Percentiles rank a stretch among this genome's conserved stretches.
Conservation (phyloP, 2,329 filamentous ascomycete genomes). For the Fusarium domesticum region DNA sequence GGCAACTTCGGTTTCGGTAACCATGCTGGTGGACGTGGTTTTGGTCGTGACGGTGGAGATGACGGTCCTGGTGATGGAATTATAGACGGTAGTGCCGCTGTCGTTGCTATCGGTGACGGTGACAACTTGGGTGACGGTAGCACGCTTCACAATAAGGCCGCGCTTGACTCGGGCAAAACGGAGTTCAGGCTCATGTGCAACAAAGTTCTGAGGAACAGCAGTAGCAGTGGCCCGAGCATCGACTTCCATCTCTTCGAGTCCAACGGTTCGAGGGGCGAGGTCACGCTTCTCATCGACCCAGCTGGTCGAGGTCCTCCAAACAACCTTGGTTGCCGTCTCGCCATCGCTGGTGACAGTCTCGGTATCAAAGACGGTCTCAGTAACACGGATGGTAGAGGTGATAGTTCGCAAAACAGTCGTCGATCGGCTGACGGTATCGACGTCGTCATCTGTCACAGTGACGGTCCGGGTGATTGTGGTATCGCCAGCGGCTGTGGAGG, state of each 20-base stretch:
- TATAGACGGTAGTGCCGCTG: slow-evolving; percentile 25
- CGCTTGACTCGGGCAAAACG: slow-evolving; percentile 15
- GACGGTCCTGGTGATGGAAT: slow-evolving; percentile 32
- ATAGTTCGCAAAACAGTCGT: slow-evolving; percentile 32
- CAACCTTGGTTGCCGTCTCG: slow-evolving; percentile 36
- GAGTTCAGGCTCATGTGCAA: slow-evolving; percentile 16
- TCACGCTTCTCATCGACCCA: slow-evolving; percentile 35
- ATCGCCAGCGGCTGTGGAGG: slow-evolving; percentile 18
- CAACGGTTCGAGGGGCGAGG: slow-evolving; percentile 29
- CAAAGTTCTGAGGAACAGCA: slow-evolving; percentile 12
- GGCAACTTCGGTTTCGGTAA: slow-evolving; percentile 34
- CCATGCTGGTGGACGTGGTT: slow-evolving; percentile 29
- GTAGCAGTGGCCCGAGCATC: slow-evolving; percentile 20
- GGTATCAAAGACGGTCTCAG: slow-evolving; percentile 36
- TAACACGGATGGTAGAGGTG: slow-evolving; percentile 35
- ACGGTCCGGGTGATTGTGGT: slow-evolving; percentile 30
- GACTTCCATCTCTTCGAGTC: slow-evolving; percentile 9
- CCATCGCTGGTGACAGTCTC: slow-evolving; percentile 37
- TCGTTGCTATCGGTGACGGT: slow-evolving; percentile 33
- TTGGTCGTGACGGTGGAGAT: slow-evolving; percentile 32
- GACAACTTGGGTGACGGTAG: slow-evolving; percentile 30
- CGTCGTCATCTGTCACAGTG: slow-evolving; percentile 31
- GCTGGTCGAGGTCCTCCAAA: slow-evolving; percentile 36
- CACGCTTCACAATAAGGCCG: slow-evolving; percentile 34
- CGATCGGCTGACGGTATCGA: slow-evolving; percentile 28